Conservation (phyloP, 2,329 filamentous ascomycete genomes). For the Stylonectria norvegica region DNA sequence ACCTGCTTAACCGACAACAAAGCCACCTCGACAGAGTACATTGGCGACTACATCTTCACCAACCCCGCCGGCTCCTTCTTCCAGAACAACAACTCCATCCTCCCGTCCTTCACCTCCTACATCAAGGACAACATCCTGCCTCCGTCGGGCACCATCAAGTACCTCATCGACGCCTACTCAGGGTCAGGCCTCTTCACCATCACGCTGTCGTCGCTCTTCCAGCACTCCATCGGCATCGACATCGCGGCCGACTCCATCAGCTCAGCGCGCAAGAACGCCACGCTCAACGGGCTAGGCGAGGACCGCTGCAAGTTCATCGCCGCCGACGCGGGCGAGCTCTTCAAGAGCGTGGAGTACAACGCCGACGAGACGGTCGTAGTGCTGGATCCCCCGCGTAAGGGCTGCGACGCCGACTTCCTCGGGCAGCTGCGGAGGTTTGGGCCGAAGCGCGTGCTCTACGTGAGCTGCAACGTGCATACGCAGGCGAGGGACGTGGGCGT, state of each 20-base stretch:
- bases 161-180: slow-evolving; percentile 96
- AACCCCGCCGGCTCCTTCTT: slow-evolving; percentile 96
- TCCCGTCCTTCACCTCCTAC: slow-evolving; percentile 80
- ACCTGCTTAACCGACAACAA: slow-evolving; percentile 86
- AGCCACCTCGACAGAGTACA: slow-evolving; percentile 78
- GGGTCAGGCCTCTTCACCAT: slow-evolving; percentile 97
- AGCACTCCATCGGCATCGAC: slow-evolving; percentile 85
- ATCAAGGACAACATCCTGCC: slow-evolving; percentile 76
- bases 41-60: slow-evolving; percentile 79
- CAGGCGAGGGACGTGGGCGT: slow-evolving; percentile 91
- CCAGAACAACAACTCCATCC: slow-evolving; percentile 99
- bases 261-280: slow-evolving; percentile 75
- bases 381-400: slow-evolving; percentile 93
- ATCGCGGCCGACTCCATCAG: slow-evolving; percentile 75
- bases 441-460: slow-evolving; percentile 81
- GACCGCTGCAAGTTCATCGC: slow-evolving; percentile 79
- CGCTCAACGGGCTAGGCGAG: slow-evolving; percentile 65
- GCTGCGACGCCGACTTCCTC: slow-evolving; percentile 83
- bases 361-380: slow-evolving; percentile 86
- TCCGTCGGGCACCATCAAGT: slow-evolving; percentile 57
- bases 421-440: slow-evolving; percentile 74
- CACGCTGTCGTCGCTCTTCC: slow-evolving; percentile 80
- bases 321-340: slow-evolving; percentile 80
- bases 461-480: slow-evolving; percentile 97
- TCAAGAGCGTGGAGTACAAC: slow-evolving; percentile 69